Evolutionary conservation across 1,284 basidiomycete species (phyloP).

Genomic region (Agroathelia rolfsii): DNA sequence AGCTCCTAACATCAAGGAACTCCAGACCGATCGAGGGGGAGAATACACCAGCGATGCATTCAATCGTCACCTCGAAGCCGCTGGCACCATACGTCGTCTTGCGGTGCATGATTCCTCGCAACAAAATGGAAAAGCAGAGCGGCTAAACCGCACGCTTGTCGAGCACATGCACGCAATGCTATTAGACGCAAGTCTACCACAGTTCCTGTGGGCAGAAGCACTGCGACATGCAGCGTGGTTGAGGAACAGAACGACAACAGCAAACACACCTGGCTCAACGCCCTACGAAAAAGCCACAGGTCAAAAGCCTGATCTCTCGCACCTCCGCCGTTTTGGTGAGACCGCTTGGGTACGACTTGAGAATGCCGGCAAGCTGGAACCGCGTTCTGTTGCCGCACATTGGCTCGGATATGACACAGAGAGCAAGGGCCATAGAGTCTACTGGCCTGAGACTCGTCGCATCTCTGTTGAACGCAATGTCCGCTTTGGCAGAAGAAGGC

Average conservation of each 20-base stretch:
- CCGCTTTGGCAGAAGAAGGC: conserved; percentile 12
- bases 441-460: conserved; percentile 13
- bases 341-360: conserved; percentile 15
- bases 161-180: conserved; percentile 16
- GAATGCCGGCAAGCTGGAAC: conserved; percentile 19
- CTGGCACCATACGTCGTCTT: conserved; percentile 16
- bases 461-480: conserved; percentile 16
- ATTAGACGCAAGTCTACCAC: conserved; percentile 14
- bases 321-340: conserved; percentile 15
- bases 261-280: conserved; percentile 18
- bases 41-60: conserved; percentile 19
- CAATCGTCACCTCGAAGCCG: conserved; percentile 14
- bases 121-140: conserved; percentile 22
- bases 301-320: conserved; percentile 18
- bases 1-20: conserved; percentile 12
- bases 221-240: conserved; percentile 17
- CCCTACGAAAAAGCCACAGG: conserved; percentile 19
- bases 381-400: conserved; percentile 15
- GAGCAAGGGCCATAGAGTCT: conserved; percentile 17
- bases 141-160: conserved; percentile 21
- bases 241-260: conserved; percentile 25
- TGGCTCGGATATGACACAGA: conserved; percentile 23
- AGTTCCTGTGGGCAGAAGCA: conserved; percentile 18
- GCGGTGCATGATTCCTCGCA: conserved; percentile 20
- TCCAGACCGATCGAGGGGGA: conserved; percentile 22